phyloP scores from a whole-genome alignment of 2,329 filamentous ascomycete genomes.

The Fusarium sp. region DNA sequence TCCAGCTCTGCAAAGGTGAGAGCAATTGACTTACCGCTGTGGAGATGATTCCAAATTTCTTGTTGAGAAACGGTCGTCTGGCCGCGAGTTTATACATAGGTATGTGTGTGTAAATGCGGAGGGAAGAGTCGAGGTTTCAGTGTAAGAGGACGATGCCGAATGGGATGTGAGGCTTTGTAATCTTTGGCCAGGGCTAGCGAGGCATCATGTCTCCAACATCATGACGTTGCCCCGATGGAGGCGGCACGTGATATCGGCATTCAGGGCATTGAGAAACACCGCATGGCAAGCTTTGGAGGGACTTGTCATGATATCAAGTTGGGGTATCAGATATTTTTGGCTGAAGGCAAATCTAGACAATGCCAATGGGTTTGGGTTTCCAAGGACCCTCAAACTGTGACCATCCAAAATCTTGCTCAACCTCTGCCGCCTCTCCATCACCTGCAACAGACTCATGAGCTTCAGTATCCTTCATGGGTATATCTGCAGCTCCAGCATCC shows the following conservation, averaged over 20 bases:
- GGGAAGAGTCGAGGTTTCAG: background rate
- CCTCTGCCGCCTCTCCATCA: slow-evolving; percentile 25
- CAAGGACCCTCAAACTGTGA: slow-evolving; percentile 63
- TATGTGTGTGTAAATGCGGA: background rate
- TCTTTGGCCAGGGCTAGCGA: slow-evolving; percentile 23
- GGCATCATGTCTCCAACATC: slow-evolving; percentile 33
- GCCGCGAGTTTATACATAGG: slow-evolving; percentile 58
- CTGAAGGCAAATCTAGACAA: slow-evolving; percentile 52
- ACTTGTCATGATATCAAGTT: background rate
- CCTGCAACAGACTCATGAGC: slow-evolving; percentile 25
- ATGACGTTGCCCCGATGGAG: slow-evolving; percentile 36
- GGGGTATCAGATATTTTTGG: slow-evolving; percentile 23
- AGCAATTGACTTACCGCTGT: slow-evolving; percentile 35
- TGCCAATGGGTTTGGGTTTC: slow-evolving; percentile 70
- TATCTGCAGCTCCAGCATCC: slow-evolving; percentile 8
- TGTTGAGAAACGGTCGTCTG: slow-evolving; percentile 50
- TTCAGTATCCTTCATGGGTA: slow-evolving; percentile 22
- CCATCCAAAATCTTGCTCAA: slow-evolving; percentile 55
- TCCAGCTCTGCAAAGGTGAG: background rate
- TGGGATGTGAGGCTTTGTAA: slow-evolving; percentile 43
- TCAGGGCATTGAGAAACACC: background rate
- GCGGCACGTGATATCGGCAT: slow-evolving; percentile 38
- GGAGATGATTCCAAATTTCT: slow-evolving; percentile 45
- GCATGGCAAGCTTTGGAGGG: background rate
- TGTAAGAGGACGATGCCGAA: slow-evolving; percentile 33